phyloP scores from a whole-genome alignment of 139 green algal species.

The Chlorella sorokiniana region DNA sequence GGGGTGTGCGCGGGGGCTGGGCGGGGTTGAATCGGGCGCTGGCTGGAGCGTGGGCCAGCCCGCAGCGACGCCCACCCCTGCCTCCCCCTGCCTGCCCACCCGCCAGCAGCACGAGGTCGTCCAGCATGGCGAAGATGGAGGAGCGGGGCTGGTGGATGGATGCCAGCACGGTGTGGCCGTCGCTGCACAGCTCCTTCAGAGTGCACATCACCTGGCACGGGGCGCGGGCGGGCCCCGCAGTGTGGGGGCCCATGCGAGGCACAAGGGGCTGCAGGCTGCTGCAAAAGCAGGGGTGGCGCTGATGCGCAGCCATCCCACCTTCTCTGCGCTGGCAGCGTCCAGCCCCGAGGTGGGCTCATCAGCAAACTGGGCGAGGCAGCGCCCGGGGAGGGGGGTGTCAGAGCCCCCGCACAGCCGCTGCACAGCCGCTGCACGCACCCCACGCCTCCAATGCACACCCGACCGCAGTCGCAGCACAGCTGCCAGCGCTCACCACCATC shows the following conservation, averaged over 20 bases:
- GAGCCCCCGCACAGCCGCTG: no score
- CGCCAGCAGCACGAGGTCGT: slow-evolving; percentile 89
- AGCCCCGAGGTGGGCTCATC: slow-evolving; percentile 93
- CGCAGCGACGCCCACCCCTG: not conserved
- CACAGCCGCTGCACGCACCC: no score
- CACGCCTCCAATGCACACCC: no score
- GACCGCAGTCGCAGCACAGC: no score
- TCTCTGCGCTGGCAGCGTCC: slow-evolving; percentile 82
- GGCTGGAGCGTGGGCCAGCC: not conserved
- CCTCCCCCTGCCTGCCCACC: slow-evolving; percentile 48
- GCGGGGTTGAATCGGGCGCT: not conserved
- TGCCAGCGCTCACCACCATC: no score
- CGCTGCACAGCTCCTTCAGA: slow-evolving; percentile 70
- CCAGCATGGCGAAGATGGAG: slow-evolving; percentile 90
- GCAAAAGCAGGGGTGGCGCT: not conserved
- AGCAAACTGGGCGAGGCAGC: no score
- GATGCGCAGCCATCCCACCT: slow-evolving; percentile 49
- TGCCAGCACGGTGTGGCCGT: slow-evolving; percentile 76
- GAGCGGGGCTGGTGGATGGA: slow-evolving; percentile 86
- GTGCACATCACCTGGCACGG: slow-evolving; percentile 60
- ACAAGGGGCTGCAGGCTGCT: not conserved
- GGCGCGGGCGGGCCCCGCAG: not conserved
- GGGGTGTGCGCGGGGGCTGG: not conserved
- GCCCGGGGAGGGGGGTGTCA: no score
- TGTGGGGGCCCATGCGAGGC: not conserved